Evolutionary conservation across 495 filamentous ascomycete species (phyloP).

Genomic region (Polyplosphaeria fusca): DNA sequence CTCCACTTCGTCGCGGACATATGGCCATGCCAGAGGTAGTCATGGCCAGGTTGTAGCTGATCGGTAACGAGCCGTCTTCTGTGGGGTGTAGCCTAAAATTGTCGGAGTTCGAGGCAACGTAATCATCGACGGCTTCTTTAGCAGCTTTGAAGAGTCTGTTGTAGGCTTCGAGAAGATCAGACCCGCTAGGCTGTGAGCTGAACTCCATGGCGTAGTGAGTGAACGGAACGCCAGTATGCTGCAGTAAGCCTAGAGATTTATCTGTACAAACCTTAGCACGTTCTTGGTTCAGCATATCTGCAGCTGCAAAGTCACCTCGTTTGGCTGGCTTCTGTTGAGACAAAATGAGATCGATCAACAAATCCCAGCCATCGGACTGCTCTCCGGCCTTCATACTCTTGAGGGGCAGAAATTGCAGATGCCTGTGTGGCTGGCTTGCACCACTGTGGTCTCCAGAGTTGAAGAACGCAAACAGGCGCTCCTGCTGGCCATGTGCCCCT

Average conservation of each 20-base stretch:
- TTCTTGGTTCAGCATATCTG: not conserved
- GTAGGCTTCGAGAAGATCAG: conserved; percentile 50
- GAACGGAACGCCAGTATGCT: conserved; percentile 48
- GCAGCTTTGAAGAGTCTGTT: conserved; percentile 56
- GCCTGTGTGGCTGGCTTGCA: conserved; percentile 74
- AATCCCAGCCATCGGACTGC: conserved; percentile 44
- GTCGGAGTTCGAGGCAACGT: conserved; percentile 24
- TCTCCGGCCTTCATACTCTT: conserved; percentile 60
- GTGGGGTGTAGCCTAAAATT: conserved; percentile 25
- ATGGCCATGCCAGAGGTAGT: conserved; percentile 66
- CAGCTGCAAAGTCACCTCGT: not conserved
- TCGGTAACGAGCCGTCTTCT: conserved; percentile 49
- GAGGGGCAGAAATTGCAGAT: conserved; percentile 74
- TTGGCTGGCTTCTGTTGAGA: not conserved
- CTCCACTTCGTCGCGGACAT: conserved; percentile 56
- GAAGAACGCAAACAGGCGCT: conserved; percentile 71
- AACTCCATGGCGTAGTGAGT: conserved; percentile 50
- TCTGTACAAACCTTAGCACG: not conserved
- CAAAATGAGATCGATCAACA: conserved; percentile 47
- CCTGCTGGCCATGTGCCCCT: conserved; percentile 4
- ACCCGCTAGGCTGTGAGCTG: conserved; percentile 42
- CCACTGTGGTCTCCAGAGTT: conserved; percentile 77
- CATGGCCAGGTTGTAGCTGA: conserved; percentile 80
- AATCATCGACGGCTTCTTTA: conserved; percentile 38
- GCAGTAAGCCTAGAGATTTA: conserved; percentile 27